Base-by-base conservation (phyloP, 106 monocot species). In the Apostasia ramifera region DNA sequence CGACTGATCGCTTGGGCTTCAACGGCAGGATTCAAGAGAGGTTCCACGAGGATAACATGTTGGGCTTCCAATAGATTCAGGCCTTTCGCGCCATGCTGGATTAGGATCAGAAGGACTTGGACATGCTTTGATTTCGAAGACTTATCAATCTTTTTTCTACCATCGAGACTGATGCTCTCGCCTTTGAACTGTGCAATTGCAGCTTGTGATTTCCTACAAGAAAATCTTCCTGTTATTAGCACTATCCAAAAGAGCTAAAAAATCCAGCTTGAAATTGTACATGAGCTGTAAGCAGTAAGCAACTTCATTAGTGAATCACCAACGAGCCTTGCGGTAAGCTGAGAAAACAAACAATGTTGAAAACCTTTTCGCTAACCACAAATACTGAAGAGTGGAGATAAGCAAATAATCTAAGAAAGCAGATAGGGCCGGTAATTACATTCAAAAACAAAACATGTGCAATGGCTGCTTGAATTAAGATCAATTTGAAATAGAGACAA, bases 1-100 rank as follows among this genome's bases (percentile, higher is more conserved):
- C 97, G 74, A 70, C 89, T 89, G 59, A 97, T 97, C 53, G 97
- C 92, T 74, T 97, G 97, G 41, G 89, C 97, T 73, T 97, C 97
- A 46, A 76, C 74, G 41, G 85, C 92, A 70, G 97, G 92, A 69
- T 97, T 97, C 45, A 97, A 38, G 51, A 97, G 74, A 38, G 97
- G 97, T 53, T 97, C 97, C 1, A 90, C 79, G 58, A 97, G 84
- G 59, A 97, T 83, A n/a, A 92, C 97, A 74, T 97, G 97, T 47
- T 92, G 88, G 38, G 92, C 97, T 81, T 97, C 92, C 56, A 97
- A 76, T 42, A 97, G 74, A 68, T 97, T 97, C 55, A 97, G 89
- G 57, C 97, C 97, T 50, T 92, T 97, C 3, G 97, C 89, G 58
- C 97, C 97, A 71, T 97, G 92, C 64, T 85, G 92, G 46, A 92